Conservation (phyloP, 1,284 basidiomycete species). For the Boletus smithii region DNA sequence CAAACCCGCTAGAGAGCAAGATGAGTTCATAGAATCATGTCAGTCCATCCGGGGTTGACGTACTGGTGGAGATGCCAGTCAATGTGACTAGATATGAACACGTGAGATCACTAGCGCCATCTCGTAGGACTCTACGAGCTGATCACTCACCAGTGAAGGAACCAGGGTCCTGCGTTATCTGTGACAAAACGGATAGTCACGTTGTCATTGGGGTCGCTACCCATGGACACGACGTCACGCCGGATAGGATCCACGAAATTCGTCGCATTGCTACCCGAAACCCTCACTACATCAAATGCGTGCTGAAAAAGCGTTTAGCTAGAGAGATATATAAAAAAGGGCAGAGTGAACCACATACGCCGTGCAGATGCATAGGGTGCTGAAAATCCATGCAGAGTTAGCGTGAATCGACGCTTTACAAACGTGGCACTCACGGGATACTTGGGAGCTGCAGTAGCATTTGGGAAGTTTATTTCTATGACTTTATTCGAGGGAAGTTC, state of each 20-base stretch:
- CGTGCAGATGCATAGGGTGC: neutral
- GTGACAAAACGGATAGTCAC: conserved; percentile 42
- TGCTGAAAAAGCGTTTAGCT: conserved; percentile 5
- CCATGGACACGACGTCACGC: conserved; percentile 15
- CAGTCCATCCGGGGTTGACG: neutral
- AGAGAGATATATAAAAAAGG: neutral
- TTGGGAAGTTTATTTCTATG: conserved; percentile 32
- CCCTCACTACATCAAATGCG: conserved; percentile 14
- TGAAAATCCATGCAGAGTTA: neutral
- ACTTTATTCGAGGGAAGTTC: conserved; percentile 26
- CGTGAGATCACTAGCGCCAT: neutral
- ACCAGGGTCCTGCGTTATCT: conserved; percentile 44
- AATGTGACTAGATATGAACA: conserved; percentile 29
- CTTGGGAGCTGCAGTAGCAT: conserved; percentile 18
- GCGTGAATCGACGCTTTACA: neutral
- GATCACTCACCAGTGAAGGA: conserved; percentile 37
- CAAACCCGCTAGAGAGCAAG: no score
- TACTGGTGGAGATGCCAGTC: conserved; percentile 24
- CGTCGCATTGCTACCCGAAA: conserved; percentile 8
- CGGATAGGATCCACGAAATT: conserved; percentile 18
- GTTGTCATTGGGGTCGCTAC: conserved; percentile 22
- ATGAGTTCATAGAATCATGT: no score
- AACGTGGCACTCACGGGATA: conserved; percentile 29
- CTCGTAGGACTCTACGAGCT: neutral
- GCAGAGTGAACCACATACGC: neutral